Percentiles rank a stretch among this genome's conserved stretches.
These are phyloP conservation scores for Capsella rubella DNA, from an alignment of 441 rosid genomes.

Conservation along the genomic window DNA sequence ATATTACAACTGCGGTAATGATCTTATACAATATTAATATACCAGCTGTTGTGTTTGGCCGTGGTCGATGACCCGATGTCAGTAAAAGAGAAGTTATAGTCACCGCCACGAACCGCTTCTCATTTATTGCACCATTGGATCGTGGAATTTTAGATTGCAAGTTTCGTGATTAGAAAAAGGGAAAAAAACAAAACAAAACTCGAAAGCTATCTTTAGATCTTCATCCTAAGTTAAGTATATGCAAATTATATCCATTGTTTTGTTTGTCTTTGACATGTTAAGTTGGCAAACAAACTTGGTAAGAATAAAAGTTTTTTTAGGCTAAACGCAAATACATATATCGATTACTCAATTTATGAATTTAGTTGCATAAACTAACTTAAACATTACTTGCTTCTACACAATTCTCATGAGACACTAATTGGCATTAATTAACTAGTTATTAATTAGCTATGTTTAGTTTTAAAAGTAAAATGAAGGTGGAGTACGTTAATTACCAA, in stretches of 20 bases:
- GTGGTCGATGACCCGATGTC: background rate
- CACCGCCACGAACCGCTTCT: background rate
- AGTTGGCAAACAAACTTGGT: background rate
- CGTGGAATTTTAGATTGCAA: background rate
- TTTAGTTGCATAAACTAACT: background rate
- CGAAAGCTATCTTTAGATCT: background rate
- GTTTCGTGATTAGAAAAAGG: background rate
- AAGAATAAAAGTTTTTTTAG: background rate
- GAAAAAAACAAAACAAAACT: no score
- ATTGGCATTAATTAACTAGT: background rate
- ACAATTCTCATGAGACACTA: conserved; percentile 5
- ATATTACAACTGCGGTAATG: no score
- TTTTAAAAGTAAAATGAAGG: background rate
- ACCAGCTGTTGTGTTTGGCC: no score
- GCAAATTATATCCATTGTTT: background rate
- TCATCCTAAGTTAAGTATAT: background rate
- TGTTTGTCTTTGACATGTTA: background rate
- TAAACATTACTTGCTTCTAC: background rate
- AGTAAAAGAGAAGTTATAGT: background rate
- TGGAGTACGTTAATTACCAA: background rate
- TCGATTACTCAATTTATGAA: background rate
- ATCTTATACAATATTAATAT: no score
- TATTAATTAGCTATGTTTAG: no score
- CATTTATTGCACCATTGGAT: background rate
- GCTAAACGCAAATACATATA: background rate